Conservation (phyloP, 2,329 filamentous ascomycete genomes). For the Trichoderma guizhouense region DNA sequence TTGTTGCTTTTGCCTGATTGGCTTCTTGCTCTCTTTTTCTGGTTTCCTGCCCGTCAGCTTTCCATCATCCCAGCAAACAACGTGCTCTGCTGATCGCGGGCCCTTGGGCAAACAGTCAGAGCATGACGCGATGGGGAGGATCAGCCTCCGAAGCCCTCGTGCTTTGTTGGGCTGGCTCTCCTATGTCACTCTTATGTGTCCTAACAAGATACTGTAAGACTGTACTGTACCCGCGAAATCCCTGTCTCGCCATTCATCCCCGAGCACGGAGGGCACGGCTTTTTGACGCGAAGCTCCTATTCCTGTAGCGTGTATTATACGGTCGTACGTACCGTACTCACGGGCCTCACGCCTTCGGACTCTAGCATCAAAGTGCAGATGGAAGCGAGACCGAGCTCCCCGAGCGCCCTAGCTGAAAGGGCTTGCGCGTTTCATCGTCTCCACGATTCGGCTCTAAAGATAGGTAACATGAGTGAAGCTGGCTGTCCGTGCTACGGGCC, state of each 20-base stretch:
- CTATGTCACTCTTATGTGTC: not conserved
- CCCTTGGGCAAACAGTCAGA: not conserved
- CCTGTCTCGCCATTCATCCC: not conserved
- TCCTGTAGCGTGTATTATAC: not conserved
- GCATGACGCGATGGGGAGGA: not conserved
- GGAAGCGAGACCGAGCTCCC: slow-evolving; percentile 2
- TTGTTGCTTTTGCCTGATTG: not conserved
- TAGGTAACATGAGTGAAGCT: not conserved
- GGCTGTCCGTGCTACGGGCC: not conserved
- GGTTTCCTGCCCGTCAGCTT: not conserved
- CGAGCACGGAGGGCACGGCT: not conserved
- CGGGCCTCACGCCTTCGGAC: not conserved
- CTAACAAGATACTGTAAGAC: not conserved
- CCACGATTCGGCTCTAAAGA: slow-evolving; percentile 10
- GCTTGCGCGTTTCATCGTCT: slow-evolving; percentile 12
- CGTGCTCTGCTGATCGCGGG: not conserved
- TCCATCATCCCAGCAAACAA: not conserved
- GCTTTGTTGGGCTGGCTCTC: not conserved
- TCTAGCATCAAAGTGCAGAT: not conserved
- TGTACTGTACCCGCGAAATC: not conserved
- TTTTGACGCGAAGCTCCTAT: slow-evolving; percentile 5
- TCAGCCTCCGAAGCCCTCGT: not conserved
- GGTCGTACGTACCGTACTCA: not conserved
- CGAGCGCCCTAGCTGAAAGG: not conserved
- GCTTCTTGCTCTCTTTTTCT: not conserved